Evolutionary conservation across 768 basidiomycete species (phyloP).

Genomic region (Ramaria sp.): DNA sequence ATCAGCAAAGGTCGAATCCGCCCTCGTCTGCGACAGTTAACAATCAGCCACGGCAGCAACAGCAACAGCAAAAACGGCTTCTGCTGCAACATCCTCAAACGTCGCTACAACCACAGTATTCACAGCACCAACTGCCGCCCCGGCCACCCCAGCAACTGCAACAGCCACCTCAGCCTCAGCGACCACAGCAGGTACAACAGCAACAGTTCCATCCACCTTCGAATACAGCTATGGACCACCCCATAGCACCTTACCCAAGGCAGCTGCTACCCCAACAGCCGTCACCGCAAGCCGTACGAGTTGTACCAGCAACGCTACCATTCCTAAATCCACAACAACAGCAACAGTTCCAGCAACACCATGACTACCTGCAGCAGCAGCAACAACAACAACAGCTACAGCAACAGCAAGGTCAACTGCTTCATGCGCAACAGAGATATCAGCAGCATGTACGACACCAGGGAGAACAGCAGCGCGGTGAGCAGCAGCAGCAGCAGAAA

Average conservation of each 20-base stretch:
- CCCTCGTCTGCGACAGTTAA: too few species aligned
- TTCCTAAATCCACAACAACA: background rate
- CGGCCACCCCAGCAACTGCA: too few species aligned
- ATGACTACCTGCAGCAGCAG: background rate
- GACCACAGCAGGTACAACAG: too few species aligned
- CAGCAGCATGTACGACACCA: background rate
- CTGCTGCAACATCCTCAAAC: too few species aligned
- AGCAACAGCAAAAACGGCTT: too few species aligned
- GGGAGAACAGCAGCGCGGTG: background rate
- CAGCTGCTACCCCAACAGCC: background rate
- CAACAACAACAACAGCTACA: background rate
- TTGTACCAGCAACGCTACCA: background rate
- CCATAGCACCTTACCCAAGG: too few species aligned
- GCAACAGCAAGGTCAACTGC: background rate
- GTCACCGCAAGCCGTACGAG: background rate
- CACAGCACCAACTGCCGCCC: too few species aligned
- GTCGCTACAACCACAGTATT: too few species aligned
- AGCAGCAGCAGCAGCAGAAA: background rate
- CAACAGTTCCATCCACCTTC: too few species aligned
- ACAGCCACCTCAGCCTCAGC: too few species aligned
- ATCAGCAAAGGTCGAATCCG: background rate
- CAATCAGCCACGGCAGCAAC: too few species aligned
- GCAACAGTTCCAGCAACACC: background rate
- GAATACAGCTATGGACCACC: too few species aligned
- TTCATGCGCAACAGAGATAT: background rate